Conservation (phyloP, 2,329 filamentous ascomycete genomes). For the Claviceps citrina region DNA sequence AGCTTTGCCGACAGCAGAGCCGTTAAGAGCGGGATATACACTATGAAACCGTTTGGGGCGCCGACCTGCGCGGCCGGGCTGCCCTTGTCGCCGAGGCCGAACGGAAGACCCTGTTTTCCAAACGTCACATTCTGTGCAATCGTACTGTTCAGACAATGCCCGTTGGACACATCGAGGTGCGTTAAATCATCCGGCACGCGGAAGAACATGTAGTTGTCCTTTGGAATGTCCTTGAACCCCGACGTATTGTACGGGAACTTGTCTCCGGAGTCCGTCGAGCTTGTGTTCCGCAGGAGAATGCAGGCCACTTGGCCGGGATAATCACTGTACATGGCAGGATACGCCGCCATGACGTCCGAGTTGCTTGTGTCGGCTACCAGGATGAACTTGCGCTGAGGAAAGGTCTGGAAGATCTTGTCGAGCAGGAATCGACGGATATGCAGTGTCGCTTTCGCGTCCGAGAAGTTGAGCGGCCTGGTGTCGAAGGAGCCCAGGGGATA, state of each 20-base stretch:
- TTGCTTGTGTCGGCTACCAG: slow-evolving; percentile 65
- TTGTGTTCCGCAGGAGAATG: slow-evolving; percentile 63
- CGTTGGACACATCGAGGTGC: slow-evolving; percentile 49
- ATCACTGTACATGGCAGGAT: slow-evolving; percentile 44
- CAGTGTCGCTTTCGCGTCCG: slow-evolving; percentile 56
- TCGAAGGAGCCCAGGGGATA: slow-evolving; percentile 68
- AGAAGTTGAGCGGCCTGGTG: slow-evolving; percentile 65
- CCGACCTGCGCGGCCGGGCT: slow-evolving; percentile 16
- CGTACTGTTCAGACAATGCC: slow-evolving; percentile 49
- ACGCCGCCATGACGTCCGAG: slow-evolving; percentile 56
- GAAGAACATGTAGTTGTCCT: slow-evolving; percentile 68
- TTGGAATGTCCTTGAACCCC: slow-evolving; percentile 52
- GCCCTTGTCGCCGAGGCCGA: slow-evolving; percentile 22
- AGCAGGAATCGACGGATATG: slow-evolving; percentile 56
- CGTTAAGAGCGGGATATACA: slow-evolving; percentile 10
- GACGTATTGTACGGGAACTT: slow-evolving; percentile 62
- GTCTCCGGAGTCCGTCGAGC: slow-evolving; percentile 49
- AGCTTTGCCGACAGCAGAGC: slow-evolving; percentile 10
- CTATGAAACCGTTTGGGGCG: slow-evolving; percentile 10
- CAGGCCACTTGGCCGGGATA: slow-evolving; percentile 61
- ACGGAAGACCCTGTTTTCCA: slow-evolving; percentile 43
- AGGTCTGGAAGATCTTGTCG: slow-evolving; percentile 58
- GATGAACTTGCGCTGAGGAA: slow-evolving; percentile 59
- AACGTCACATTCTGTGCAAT: slow-evolving; percentile 61
- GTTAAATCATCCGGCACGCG: slow-evolving; percentile 51